Conservation (phyloP, 768 basidiomycete genomes). For the Kwoniella dendrophila region DNA sequence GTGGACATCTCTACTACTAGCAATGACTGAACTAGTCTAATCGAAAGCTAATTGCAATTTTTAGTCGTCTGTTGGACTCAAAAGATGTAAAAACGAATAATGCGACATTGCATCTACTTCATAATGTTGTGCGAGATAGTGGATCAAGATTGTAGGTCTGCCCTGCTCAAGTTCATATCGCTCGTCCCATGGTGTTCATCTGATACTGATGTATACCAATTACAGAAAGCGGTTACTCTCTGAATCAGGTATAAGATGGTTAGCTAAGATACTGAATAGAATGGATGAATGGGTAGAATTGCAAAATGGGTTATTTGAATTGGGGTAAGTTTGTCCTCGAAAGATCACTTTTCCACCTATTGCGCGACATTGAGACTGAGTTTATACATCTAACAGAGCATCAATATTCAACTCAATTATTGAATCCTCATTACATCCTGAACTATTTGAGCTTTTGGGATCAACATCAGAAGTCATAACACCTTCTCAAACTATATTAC, state of each 20-base stretch:
- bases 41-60: too few relatives aligned
- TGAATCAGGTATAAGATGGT: constrained; percentile 60
- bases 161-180: not conserved
- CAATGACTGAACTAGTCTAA: too few relatives aligned
- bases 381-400: constrained; percentile 8
- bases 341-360: not conserved
- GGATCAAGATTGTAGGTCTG: constrained; percentile 62
- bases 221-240: constrained; percentile 29
- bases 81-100: constrained; percentile 67
- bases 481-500: constrained; percentile 80
- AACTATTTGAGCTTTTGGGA: constrained; percentile 65
- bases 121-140: constrained; percentile 70
- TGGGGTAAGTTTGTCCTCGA: constrained; percentile 62
- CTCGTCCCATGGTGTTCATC: not conserved
- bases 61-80: constrained; percentile 63
- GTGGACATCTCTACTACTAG: constrained; percentile 30
- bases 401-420: constrained; percentile 66
- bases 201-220: not conserved
- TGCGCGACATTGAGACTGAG: not conserved
- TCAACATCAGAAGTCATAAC: constrained; percentile 74
- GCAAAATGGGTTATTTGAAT: constrained; percentile 71
- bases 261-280: constrained; percentile 68
- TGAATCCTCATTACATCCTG: constrained; percentile 64
- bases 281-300: constrained; percentile 73
- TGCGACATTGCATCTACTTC: constrained; percentile 69